Evolutionary conservation across 345 rosid genomes (phyloP), one percentile per base, ranked within the genome.

Genomic region (Camelina neglecta): DNA sequence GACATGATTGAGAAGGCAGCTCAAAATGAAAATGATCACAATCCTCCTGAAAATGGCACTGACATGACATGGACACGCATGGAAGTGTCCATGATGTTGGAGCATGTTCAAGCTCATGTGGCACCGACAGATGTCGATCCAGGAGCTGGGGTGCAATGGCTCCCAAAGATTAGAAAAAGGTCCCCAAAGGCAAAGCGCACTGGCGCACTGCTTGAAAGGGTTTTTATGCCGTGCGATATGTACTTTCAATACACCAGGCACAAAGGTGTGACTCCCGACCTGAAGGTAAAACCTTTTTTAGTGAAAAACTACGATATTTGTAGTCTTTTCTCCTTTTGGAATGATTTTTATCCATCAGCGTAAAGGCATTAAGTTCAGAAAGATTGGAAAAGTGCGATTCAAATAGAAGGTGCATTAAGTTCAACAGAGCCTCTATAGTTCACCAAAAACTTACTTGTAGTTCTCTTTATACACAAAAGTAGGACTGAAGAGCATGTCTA

Each of bases 41-140:
- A 81, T 70, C 88, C 89, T 71, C 88, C 89, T 71, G 99, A 95
- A 75, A 72, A 42, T 83, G 87, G 84, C 65, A 96, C 95, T 78
- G 94, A 92, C 83, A 86, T 95, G 97, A 86, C 92, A 16, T 90
- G 93, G 93, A 95, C 87, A 74, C 91, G 87, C 65, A 92, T 73
- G 86, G 97, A 95, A 80, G 84, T 88, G 50, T 95, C 99, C 45
- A 97, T 95, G 73, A 95, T 95, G 99, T 75, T 95, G 88, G 94
- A 90, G 84, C 91, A 83, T 80, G 99, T 95, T 61, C 99, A 95
- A 83, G 99, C 97, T 81, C 99, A 95, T 80, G 99, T 95, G 74
- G 97, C 99, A 77, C 99, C 99, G 5, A 95, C 99, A 73, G 99
- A 95, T 84, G 99, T 95, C 31, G 97, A 95, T 82, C 99, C 97